These are phyloP conservation scores for Saturnispora saitoi DNA, from an alignment of 805 yeast species.

Conservation along the genomic window DNA sequence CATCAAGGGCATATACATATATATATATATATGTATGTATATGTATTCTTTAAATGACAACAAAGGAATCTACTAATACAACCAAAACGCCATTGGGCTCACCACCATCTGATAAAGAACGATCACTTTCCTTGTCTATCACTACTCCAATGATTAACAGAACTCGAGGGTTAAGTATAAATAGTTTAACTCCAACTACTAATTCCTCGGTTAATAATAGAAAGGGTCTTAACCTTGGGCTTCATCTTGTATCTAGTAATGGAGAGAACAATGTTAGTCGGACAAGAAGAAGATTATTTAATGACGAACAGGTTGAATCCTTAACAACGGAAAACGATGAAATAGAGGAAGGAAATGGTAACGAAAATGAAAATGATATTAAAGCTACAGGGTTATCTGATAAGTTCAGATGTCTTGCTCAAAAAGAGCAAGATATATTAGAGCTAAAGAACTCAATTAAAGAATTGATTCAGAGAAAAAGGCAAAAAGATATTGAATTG, in stretches of 20 bases:
- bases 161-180: constrained; percentile 17
- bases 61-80: too few species aligned
- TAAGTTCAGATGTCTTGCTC: constrained; percentile 51
- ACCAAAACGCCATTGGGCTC: too few species aligned
- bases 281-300: not conserved
- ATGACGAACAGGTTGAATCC: constrained; percentile 1
- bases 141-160: not conserved
- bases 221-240: constrained; percentile 26
- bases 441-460: constrained; percentile 53
- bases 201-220: constrained; percentile 13
- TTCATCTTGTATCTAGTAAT: constrained; percentile 21
- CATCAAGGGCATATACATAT: too few species aligned
- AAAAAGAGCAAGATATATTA: constrained; percentile 59
- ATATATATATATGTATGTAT: too few species aligned
- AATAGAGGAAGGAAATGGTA: not conserved
- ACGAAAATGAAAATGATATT: too few species aligned
- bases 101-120: too few species aligned
- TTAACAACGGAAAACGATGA: not conserved
- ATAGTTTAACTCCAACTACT: constrained; percentile 14
- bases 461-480: constrained; percentile 32
- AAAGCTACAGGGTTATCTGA: constrained; percentile 18
- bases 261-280: not conserved
- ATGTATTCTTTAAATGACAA: too few species aligned
- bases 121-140: too few species aligned
- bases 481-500: constrained; percentile 40